Evolutionary conservation across 2,329 filamentous ascomycete species (phyloP), one percentile per base, ranked within the genome.

Genomic region (Hymenoscyphus fructigenus): DNA sequence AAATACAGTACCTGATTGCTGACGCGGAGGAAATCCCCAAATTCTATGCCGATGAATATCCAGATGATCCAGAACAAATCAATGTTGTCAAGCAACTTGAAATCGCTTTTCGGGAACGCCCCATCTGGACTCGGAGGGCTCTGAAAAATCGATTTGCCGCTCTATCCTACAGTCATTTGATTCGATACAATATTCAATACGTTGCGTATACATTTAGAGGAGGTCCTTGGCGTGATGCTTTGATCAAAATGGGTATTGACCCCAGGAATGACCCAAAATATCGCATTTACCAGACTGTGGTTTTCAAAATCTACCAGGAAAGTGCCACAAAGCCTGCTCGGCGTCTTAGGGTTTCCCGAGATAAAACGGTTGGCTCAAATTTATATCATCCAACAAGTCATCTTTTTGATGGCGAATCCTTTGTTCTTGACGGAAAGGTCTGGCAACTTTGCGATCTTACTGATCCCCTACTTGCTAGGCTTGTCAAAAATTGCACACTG

Each of bases 371-470:
- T 36, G 44, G 41, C 10, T 17, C 29, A 29, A 65, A 47, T 15
- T 60, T 65, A 17, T 63, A 66, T 15, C 62, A 67, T 38, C 77
- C 76, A 23, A 76, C 80, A 34, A 88, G 83, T 61, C 93, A 98
- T 76, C 81, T 94, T 1, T 98, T 97, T 77, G 92, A 96, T 67
- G 94, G 94, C 57, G 82, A 87, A 65, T 84, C 84, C 1, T 86
- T 94, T 62, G 86, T 87, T 17, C 85, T 86, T 1, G 93, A 97
- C 73, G 93, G 93, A 47, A 95, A 95, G 73, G 89, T 95, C 59
- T 99, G 93, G 90, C 95, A 98, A 80, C 85, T 96, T 29, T 96
- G 93, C 79, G 95, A 99, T 76, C 89, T 98, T 62, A 90, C 87
- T 0, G 94, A 98, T 72, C 91, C 92, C 0, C 74, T 93, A 0